These are phyloP conservation scores for Protea cynaroides DNA, from an alignment of 164 flowering plant species.

Conservation along the genomic window DNA sequence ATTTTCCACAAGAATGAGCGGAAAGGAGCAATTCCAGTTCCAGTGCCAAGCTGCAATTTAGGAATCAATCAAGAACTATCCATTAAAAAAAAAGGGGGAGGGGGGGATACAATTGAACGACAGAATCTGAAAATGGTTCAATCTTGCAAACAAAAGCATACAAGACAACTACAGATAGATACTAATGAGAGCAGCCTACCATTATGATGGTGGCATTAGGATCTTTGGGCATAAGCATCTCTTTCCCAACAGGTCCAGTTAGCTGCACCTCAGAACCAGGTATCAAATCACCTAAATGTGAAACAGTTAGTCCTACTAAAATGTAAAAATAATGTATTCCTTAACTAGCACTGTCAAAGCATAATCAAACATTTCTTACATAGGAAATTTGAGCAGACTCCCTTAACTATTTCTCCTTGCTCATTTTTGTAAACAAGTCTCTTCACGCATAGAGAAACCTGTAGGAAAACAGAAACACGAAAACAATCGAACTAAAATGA, in stretches of 20 bases:
- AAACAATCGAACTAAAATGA: background rate
- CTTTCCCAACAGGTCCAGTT: conserved; percentile 98
- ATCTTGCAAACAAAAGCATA: background rate
- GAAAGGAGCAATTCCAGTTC: conserved; percentile 98
- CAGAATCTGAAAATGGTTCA: background rate
- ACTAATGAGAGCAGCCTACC: conserved; percentile 35
- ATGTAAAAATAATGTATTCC: background rate
- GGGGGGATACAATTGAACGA: background rate
- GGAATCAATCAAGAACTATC: background rate
- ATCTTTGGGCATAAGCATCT: conserved; percentile 97
- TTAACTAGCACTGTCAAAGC: background rate
- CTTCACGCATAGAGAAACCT: conserved; percentile 96
- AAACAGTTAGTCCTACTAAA: background rate
- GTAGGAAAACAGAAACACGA: background rate
- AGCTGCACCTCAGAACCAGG: conserved; percentile 81
- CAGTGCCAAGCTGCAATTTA: conserved; percentile 78
- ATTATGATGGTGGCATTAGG: conserved; percentile 85
- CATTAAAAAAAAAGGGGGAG: background rate
- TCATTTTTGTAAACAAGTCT: conserved; percentile 93
- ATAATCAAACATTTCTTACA: conserved; percentile 40
- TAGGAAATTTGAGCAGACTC: conserved; percentile 96
- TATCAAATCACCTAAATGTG: conserved; percentile 53
- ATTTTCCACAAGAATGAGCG: conserved; percentile 94
- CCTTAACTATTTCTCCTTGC: conserved; percentile 80
- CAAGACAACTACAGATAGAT: background rate